Conservation (phyloP, 495 filamentous ascomycete genomes). For the Staphylotrichum longicolle region DNA sequence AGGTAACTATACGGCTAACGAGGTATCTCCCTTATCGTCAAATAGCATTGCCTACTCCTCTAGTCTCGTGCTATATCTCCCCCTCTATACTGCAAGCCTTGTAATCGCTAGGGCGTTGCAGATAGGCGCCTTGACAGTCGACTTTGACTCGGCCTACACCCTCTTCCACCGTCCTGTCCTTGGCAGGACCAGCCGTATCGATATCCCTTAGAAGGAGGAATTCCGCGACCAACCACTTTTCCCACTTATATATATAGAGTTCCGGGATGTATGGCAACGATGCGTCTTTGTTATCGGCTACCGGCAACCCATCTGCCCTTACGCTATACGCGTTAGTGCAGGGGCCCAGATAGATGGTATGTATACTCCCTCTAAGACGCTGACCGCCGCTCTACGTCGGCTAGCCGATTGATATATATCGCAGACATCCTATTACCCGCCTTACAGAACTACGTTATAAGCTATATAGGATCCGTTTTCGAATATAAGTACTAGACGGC, state of each 20-base stretch:
- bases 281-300: constrained; percentile 15
- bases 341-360: constrained; percentile 20
- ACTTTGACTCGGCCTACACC: constrained; percentile 10
- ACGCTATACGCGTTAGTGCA: constrained; percentile 16
- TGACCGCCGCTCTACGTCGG: constrained; percentile 8
- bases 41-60: constrained; percentile 16
- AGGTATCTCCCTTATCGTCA: constrained; percentile 7
- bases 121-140: constrained; percentile 10
- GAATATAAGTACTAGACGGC: constrained; percentile 16
- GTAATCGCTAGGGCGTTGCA: constrained; percentile 9
- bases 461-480: constrained; percentile 10
- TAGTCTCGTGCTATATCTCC: constrained; percentile 11
- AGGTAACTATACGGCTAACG: too few relatives aligned
- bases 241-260: constrained; percentile 11
- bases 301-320: constrained; percentile 10
- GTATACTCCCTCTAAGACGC: constrained; percentile 8
- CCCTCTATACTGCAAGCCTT: constrained; percentile 13
- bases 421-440: constrained; percentile 12
- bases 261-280: not conserved
- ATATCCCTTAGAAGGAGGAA: too few relatives aligned
- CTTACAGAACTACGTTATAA: constrained; percentile 17
- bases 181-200: constrained; percentile 10
- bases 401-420: too few relatives aligned
- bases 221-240: constrained; percentile 17
- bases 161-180: constrained; percentile 15